Evolutionary conservation across 2,329 filamentous ascomycete species (phyloP).

Genomic region (Tolypocladium sp.): DNA sequence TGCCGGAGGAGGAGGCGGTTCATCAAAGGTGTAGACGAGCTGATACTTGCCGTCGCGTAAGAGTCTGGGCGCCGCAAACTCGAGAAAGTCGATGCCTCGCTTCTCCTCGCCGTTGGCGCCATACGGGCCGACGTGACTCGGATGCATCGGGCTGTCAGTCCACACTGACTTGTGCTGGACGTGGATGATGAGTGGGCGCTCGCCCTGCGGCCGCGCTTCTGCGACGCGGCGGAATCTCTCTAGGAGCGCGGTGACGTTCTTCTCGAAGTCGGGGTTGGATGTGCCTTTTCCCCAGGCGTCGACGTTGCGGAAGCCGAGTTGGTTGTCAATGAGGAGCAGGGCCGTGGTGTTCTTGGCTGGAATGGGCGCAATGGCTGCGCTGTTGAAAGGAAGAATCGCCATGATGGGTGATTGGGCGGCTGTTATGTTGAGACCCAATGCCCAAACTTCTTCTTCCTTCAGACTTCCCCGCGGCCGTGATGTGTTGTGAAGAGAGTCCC

Average conservation of each 20-base stretch:
- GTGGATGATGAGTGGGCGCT: slow-evolving; percentile 5
- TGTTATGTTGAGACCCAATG: no score
- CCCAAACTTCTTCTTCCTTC: neutral
- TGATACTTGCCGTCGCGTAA: neutral
- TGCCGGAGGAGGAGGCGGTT: neutral
- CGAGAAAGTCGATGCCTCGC: slow-evolving; percentile 4
- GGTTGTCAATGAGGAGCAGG: neutral
- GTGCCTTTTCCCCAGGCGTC: neutral
- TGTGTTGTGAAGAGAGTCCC: neutral
- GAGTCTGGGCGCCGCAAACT: slow-evolving; percentile 4
- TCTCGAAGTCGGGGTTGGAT: neutral
- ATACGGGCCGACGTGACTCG: slow-evolving; percentile 3
- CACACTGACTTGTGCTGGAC: slow-evolving; percentile 5
- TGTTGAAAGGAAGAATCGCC: neutral
- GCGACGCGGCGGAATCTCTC: slow-evolving; percentile 1
- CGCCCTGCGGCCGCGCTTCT: neutral
- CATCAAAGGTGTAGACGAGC: neutral
- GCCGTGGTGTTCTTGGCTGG: neutral
- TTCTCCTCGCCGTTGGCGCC: slow-evolving; percentile 5
- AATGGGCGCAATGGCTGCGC: neutral
- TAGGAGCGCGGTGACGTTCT: slow-evolving; percentile 2
- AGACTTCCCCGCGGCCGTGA: neutral
- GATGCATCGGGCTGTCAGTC: slow-evolving; percentile 3
- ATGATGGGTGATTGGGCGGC: neutral
- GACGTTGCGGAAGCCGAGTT: neutral